Conservation (phyloP, 805 yeast species). For the Barnettozyma sucrosica region DNA sequence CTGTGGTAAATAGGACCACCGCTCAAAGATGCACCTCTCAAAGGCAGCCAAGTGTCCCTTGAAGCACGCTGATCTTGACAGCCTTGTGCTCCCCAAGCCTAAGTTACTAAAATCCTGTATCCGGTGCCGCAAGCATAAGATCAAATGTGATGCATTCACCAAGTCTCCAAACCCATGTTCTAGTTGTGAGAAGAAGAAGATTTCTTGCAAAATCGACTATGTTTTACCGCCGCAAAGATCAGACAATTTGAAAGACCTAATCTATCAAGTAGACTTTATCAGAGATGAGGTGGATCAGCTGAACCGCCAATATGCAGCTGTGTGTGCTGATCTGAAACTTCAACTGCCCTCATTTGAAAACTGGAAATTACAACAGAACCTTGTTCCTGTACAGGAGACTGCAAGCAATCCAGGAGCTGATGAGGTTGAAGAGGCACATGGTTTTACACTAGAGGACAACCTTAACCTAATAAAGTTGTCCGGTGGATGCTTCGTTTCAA, state of each 20-base stretch:
- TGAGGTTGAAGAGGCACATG: background rate
- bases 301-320: constrained; percentile 9
- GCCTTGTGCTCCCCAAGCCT: constrained; percentile 26
- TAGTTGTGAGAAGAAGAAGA: constrained; percentile 46
- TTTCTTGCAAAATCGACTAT: constrained; percentile 49
- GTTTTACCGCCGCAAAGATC: constrained; percentile 44
- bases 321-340: constrained; percentile 12
- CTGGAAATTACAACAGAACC: constrained; percentile 12
- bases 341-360: constrained; percentile 15
- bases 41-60: background rate
- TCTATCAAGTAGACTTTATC: constrained; percentile 16
- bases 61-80: constrained; percentile 1
- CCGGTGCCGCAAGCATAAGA: constrained; percentile 61
- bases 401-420: background rate
- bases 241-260: constrained; percentile 22
- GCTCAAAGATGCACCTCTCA: background rate
- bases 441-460: constrained; percentile 1
- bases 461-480: constrained; percentile 12
- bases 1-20: background rate
- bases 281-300: constrained; percentile 11
- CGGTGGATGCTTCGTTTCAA: constrained; percentile 13
- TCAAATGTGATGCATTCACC: constrained; percentile 52
- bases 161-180: constrained; percentile 53
- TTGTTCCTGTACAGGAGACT: background rate
- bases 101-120: constrained; percentile 51